Evolutionary conservation across 306 rosid genomes (phyloP).

Genomic region (Sophora flavescens): DNA sequence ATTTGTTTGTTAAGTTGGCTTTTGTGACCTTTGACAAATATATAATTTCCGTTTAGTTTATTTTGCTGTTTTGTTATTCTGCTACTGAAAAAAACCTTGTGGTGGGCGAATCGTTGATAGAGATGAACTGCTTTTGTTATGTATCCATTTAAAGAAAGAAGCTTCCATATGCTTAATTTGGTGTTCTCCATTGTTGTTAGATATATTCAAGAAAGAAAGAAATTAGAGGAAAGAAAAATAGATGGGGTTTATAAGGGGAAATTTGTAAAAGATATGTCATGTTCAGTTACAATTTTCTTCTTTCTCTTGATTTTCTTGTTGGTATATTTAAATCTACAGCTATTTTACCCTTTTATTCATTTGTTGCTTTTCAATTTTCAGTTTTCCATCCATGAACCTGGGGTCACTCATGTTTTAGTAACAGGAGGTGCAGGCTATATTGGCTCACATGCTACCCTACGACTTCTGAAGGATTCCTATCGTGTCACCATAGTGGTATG

Average conservation of each 20-base stretch:
- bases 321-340: not conserved
- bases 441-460: constrained; percentile 90
- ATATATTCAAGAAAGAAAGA: not conserved
- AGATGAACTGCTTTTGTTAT: not conserved
- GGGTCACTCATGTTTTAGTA: constrained; percentile 89
- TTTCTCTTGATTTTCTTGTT: constrained; percentile 4
- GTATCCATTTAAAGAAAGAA: not conserved
- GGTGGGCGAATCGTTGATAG: not conserved
- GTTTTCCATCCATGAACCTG: constrained; percentile 78
- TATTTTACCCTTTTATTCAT: constrained; percentile 9
- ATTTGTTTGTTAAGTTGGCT: constrained; percentile 2
- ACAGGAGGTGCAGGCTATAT: constrained; percentile 98
- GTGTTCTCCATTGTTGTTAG: constrained; percentile 8
- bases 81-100: constrained; percentile 20
- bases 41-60: not conserved
- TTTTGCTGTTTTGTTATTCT: constrained; percentile 35
- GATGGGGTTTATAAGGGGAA: not conserved
- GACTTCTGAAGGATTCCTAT: constrained; percentile 77
- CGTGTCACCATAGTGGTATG: constrained; percentile 98
- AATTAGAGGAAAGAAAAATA: not conserved
- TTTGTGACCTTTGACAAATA: not conserved
- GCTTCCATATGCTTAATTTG: not conserved
- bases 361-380: constrained; percentile 46
- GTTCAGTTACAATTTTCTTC: constrained; percentile 3
- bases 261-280: constrained; percentile 14